A percentile compares a stretch with the other conserved stretches of the same genome.
Conservation (phyloP, 2,329 filamentous ascomycete species). For the Hypoxylon sp. region DNA sequence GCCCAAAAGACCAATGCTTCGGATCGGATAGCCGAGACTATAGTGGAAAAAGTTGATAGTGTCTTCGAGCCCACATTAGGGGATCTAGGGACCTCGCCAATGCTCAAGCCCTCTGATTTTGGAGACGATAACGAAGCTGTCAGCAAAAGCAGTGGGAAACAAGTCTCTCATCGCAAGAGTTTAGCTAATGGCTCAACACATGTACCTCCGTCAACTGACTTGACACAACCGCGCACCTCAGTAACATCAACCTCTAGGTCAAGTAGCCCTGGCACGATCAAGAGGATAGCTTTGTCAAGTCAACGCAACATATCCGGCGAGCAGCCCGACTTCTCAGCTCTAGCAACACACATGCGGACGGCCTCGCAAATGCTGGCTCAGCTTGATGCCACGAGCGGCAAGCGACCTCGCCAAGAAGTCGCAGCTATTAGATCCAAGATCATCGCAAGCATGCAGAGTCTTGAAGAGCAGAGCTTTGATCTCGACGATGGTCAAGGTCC, state of each 20-base stretch:
- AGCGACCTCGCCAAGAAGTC: slow-evolving; percentile 81
- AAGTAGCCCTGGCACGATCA: slow-evolving; percentile 68
- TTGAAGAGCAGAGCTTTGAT: slow-evolving; percentile 87
- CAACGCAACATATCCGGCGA: slow-evolving; percentile 66
- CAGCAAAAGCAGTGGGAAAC: slow-evolving; percentile 45
- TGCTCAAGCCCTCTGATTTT: slow-evolving; percentile 66
- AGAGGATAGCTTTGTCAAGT: slow-evolving; percentile 68
- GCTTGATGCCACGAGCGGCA: slow-evolving; percentile 80
- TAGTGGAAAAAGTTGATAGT: slow-evolving; percentile 64
- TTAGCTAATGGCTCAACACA: slow-evolving; percentile 40
- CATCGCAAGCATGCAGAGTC: slow-evolving; percentile 87
- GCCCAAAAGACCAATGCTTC: slow-evolving; percentile 61
- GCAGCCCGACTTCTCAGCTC: slow-evolving; percentile 81
- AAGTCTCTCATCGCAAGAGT: slow-evolving; percentile 33
- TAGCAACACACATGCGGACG: slow-evolving; percentile 87
- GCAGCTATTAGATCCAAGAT: slow-evolving; percentile 86
- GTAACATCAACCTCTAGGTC: slow-evolving; percentile 73
- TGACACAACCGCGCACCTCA: slow-evolving; percentile 73
- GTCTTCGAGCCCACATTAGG: slow-evolving; percentile 85
- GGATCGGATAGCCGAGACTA: slow-evolving; percentile 54
- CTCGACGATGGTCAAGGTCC: slow-evolving; percentile 75
- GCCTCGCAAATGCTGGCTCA: slow-evolving; percentile 89
- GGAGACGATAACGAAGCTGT: slow-evolving; percentile 55
- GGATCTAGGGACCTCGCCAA: slow-evolving; percentile 77
- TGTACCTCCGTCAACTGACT: slow-evolving; percentile 63